phyloP scores from a whole-genome alignment of 768 basidiomycete species.

The Aureoboletus auriporus region DNA sequence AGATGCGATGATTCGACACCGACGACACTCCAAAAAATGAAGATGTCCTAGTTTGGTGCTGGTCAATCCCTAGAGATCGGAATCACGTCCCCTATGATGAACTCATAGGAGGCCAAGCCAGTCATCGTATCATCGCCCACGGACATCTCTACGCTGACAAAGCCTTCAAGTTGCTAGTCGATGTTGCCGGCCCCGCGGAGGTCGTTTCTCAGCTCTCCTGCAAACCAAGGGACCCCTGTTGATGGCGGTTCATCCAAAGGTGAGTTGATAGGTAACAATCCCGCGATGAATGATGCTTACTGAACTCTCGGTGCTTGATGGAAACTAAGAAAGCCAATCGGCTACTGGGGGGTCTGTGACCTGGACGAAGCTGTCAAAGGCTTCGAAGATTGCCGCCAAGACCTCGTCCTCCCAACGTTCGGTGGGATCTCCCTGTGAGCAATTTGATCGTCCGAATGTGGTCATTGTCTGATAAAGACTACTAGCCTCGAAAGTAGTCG shows the following conservation, averaged over 20 bases:
- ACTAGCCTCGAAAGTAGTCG: neutral
- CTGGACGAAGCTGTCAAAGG: neutral
- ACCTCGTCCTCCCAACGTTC: neutral
- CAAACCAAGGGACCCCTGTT: neutral
- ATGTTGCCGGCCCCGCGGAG: conserved; percentile 11
- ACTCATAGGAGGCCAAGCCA: conserved; percentile 3
- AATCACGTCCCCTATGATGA: conserved; percentile 3
- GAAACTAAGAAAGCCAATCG: conserved; percentile 5
- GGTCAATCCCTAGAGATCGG: neutral
- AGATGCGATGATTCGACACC: neutral
- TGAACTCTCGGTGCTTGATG: neutral
- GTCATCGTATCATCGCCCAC: neutral
- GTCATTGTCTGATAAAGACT: conserved; percentile 5
- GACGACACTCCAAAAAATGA: conserved; percentile 1
- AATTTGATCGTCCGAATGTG: neutral
- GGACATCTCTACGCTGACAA: neutral
- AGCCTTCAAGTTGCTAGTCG: conserved; percentile 4
- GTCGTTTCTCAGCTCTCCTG: neutral
- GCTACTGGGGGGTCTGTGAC: conserved; percentile 12
- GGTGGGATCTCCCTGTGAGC: conserved; percentile 7
- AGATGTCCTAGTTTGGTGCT: conserved; percentile 1
- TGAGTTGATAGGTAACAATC: neutral
- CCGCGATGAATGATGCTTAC: conserved; percentile 2
- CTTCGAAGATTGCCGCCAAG: neutral
- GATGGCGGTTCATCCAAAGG: conserved; percentile 1